Base-by-base conservation (phyloP, 805 yeast genomes). In the Cyberlindnera saturnus region DNA sequence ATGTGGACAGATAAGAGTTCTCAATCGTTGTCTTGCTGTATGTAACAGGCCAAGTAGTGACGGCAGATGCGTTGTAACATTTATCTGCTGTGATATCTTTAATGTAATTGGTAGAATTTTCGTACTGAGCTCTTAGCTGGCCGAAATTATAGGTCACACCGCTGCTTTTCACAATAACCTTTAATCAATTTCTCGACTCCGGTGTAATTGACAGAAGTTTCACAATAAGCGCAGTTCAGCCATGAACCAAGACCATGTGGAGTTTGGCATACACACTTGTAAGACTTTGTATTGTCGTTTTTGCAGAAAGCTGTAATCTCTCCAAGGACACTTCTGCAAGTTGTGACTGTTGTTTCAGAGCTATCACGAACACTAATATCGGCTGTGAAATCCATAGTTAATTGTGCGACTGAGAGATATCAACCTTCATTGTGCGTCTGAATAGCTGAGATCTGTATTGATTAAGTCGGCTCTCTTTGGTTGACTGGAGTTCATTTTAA, bases 81-180 rank as follows among this genome's bases (percentile, higher is more conserved):
- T 59, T 51, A 17, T 56, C 42, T 6, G 32, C 32, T 8, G 64
- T 56, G 26, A 65, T 59, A 45, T 67, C 62, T 8, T 64, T 61
- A 43, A 72, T 49, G 53, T 67, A 68, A 8, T 61, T 37, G 6
- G 77, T 67, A 14, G 76, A 78, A 46, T 75, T 75, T 3, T 63
- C 52, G 45, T 65, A 72, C 3, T 74, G 62, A 1, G 50, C 56
- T 14, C 61, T n/a, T n/a, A n/a, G 62, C 19, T 64, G 53, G 11
- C 56, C 63, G 32, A 48, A 50, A 8, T 76, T 68, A 40, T 70
- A 59, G 4, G 19, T 39, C 5, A 13, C 31, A 11, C 9, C 36
- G 44, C 10, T 43, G 43, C 2, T 31, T 41, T 3, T 56, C 47
- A 48, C 69, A 64, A n/a, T 51, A 41, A 14, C 56, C 46, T 17